phyloP scores from a whole-genome alignment of 176 grass and related monocot genomes.

The Aegilops speltoides region DNA sequence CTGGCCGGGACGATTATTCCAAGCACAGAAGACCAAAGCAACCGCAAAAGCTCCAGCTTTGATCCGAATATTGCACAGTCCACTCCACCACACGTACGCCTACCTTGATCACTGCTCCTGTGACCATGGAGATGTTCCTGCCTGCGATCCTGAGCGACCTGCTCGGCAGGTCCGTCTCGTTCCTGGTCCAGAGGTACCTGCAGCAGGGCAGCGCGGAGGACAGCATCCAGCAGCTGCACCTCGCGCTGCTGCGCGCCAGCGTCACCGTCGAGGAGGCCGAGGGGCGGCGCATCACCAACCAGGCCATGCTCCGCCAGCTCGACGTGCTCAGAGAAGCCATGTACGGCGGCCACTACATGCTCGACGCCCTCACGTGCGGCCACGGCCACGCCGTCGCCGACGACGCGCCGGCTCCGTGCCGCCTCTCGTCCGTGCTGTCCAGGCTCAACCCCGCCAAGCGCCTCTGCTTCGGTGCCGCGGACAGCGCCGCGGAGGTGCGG shows the following conservation, averaged over 20 bases:
- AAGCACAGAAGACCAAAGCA: background rate
- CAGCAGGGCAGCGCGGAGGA: background rate
- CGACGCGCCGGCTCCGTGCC: background rate
- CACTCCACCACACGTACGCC: background rate
- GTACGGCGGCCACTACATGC: conserved; percentile 38
- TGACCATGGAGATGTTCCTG: conserved; percentile 26
- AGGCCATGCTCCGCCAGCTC: conserved; percentile 42
- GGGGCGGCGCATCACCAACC: conserved; percentile 33
- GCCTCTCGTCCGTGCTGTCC: background rate
- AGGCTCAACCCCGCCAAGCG: conserved; percentile 26
- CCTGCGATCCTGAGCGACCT: conserved; percentile 21
- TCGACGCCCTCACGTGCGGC: conserved; percentile 31
- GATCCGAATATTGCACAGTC: background rate
- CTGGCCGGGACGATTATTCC: background rate
- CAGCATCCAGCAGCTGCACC: background rate
- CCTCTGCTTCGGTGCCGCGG: background rate
- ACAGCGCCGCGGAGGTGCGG: background rate
- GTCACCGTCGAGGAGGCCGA: conserved; percentile 34
- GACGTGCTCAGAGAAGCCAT: conserved; percentile 30
- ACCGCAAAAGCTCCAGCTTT: background rate
- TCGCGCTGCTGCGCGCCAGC: conserved; percentile 13
- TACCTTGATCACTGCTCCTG: background rate
- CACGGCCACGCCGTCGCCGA: background rate
- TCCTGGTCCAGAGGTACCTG: background rate
- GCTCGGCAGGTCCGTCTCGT: conserved; percentile 1